Evolutionary conservation across 78 protist genomes (phyloP).

Genomic region (Dictyostelium citrinum): DNA sequence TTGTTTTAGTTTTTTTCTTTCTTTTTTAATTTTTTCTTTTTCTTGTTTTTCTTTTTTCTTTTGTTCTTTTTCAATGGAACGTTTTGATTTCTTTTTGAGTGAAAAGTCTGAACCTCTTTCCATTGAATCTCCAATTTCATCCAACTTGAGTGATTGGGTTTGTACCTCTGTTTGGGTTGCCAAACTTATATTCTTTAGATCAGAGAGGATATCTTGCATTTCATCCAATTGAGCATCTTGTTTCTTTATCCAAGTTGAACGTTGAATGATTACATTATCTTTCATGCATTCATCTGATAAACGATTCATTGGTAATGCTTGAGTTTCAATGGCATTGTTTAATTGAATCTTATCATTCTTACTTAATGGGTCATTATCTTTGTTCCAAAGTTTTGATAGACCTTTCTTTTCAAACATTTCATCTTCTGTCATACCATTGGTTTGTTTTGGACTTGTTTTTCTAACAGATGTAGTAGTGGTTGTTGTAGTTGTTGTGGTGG

Average conservation of each 20-base stretch:
- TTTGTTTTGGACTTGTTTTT: neutral
- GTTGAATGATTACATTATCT: constrained; percentile 33
- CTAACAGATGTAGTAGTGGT: neutral
- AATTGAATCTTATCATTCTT: neutral
- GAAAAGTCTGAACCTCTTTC: constrained; percentile 54
- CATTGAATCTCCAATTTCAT: constrained; percentile 16
- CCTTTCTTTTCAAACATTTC: constrained; percentile 11
- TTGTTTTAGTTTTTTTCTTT: constrained; percentile 1
- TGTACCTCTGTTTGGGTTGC: constrained; percentile 33
- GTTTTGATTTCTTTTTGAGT: constrained; percentile 29
- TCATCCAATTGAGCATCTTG: constrained; percentile 63
- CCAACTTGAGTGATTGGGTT: constrained; percentile 20
- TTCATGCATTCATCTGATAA: constrained; percentile 8
- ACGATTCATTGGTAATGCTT: neutral
- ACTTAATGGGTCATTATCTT: neutral
- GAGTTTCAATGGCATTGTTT: neutral
- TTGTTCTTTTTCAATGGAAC: constrained; percentile 21
- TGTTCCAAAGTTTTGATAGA: neutral
- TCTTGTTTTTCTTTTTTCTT: constrained; percentile 54
- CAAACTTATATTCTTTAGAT: constrained; percentile 44
- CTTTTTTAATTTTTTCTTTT: constrained; percentile 19
- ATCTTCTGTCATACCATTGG: neutral
- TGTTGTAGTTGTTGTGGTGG: neutral
- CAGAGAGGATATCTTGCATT: constrained; percentile 30
- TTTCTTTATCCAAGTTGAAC: constrained; percentile 23